A percentile compares a stretch with the other conserved stretches of the same genome.
These are phyloP conservation scores for Tranzscheliella williamsii DNA, from an alignment of 1,284 basidiomycete species.

Conservation along the genomic window DNA sequence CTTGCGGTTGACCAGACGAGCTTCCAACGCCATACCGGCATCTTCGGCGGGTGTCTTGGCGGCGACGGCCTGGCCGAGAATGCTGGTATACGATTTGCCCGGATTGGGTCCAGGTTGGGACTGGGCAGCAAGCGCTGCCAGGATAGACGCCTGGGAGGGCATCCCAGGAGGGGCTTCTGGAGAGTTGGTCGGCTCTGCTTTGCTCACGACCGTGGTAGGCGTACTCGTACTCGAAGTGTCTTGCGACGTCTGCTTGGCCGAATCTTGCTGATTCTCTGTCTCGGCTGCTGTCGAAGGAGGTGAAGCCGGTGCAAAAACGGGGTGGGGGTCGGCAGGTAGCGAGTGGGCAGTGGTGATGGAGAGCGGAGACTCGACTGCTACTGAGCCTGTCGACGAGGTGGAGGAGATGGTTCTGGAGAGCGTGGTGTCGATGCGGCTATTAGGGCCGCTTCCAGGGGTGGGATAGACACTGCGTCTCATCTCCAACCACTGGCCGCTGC, in stretches of 20 bases:
- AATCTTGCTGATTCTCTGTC: not conserved
- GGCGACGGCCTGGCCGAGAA: slow-evolving; percentile 57
- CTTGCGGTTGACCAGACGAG: slow-evolving; percentile 52
- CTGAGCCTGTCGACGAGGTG: slow-evolving; percentile 11
- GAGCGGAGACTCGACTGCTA: not conserved
- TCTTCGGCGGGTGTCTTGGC: slow-evolving; percentile 58
- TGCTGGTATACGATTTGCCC: slow-evolving; percentile 37
- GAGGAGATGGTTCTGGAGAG: slow-evolving; percentile 21
- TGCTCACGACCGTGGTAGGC: not conserved
- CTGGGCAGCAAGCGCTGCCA: slow-evolving; percentile 44
- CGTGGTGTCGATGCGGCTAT: slow-evolving; percentile 11
- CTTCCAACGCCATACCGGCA: slow-evolving; percentile 51
- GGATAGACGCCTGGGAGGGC: slow-evolving; percentile 38
- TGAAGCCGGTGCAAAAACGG: no score
- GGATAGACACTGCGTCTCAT: slow-evolving; percentile 50
- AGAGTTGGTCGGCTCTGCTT: not conserved
- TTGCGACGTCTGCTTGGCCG: not conserved
- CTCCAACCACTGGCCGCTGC: slow-evolving; percentile 54
- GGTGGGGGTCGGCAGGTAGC: no score
- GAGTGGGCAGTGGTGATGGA: slow-evolving; percentile 6
- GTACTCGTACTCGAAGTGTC: not conserved
- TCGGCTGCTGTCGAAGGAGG: no score
- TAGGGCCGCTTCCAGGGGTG: slow-evolving; percentile 9
- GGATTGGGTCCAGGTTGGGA: slow-evolving; percentile 29
- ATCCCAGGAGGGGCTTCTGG: slow-evolving; percentile 27